Base-by-base conservation (phyloP, 2,329 filamentous ascomycete species). In the Helicocarpus griseus region DNA sequence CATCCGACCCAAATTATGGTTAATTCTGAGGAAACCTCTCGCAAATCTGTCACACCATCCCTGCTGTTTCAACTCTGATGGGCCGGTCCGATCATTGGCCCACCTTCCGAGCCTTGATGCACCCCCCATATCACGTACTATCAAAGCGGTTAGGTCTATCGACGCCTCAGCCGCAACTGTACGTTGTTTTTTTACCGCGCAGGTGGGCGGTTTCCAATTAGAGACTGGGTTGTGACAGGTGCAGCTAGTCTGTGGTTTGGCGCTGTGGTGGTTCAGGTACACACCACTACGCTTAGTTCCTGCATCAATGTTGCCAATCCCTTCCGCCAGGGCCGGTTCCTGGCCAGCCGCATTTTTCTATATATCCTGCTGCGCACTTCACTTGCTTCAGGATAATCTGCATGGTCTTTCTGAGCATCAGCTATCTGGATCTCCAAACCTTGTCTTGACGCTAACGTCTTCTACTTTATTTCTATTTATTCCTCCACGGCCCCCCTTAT, bases 391-490 rank as follows among this genome's bases (percentile, higher is more conserved):
- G 13, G 31, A 46, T 46, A 14, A 22, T 22, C 29, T 5, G 28
- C 19, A 33, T 24, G 14, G n/a, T 22, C 19, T 47, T 24, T 24
- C 29, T 28, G 33, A 39, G 13, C 46, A 38, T 19, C 21, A 39
- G 29, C 35, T 26, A 40, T 19, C 39, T 17, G 14, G n/a, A 33
- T 48, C 5, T 49, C 7, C 47, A 38, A 39, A 48, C 31, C 45
- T 26, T 48, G 45, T 40, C 35, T 22, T 26, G 47, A 39, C 47
- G 47, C 47, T 40, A 49, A 39, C 33, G 7, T 38, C 4, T 17
- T 41, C 38, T 39, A 19, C 40, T 49, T 9, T 40, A 49, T 49
- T 49, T 49, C 22, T 49, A 49, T 49, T 49, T 48, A 36, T 48
- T 38, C 45, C 21, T 31, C 33, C 36, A n/a, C 17, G 21, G 31